Evolutionary conservation across 495 filamentous ascomycete species (phyloP).

Genomic region (Melanomma pulvis-pyrius): DNA sequence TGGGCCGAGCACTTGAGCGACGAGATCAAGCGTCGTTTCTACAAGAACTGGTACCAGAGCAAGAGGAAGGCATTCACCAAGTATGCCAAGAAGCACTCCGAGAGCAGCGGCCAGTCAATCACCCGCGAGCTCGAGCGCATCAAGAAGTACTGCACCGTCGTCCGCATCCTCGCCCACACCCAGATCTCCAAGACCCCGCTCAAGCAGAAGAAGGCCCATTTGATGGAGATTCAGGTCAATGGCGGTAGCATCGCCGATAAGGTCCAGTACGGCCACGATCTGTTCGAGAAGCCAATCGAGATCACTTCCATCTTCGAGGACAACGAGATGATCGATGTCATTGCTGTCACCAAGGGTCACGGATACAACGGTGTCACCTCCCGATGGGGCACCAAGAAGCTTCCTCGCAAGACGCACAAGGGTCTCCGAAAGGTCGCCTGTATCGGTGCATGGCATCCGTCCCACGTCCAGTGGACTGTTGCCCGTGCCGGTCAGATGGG

Average conservation of each 20-base stretch:
- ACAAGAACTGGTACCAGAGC: slow-evolving; percentile 99
- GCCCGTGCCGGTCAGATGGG: slow-evolving; percentile 99
- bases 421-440: slow-evolving; percentile 99
- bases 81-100: slow-evolving; percentile 99
- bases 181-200: slow-evolving; percentile 99
- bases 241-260: slow-evolving; percentile 93
- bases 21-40: slow-evolving; percentile 99
- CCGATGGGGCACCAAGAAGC: slow-evolving; percentile 99
- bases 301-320: slow-evolving; percentile 97
- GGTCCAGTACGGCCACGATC: slow-evolving; percentile 88
- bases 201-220: slow-evolving; percentile 99
- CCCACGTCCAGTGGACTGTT: slow-evolving; percentile 99
- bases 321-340: slow-evolving; percentile 99
- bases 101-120: slow-evolving; percentile 83
- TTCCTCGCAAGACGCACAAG: slow-evolving; percentile 99
- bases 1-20: slow-evolving; percentile 99
- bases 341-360: slow-evolving; percentile 99
- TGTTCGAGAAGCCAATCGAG: slow-evolving; percentile 98
- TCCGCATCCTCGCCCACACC: slow-evolving; percentile 98
- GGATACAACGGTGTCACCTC: slow-evolving; percentile 96
- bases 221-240: slow-evolving; percentile 99
- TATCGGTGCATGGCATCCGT: slow-evolving; percentile 99
- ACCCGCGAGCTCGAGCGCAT: slow-evolving; percentile 98
- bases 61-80: slow-evolving; percentile 99
- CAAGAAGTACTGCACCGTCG: slow-evolving; percentile 99